A percentile compares a stretch with the other conserved stretches of the same genome.
phyloP scores from a whole-genome alignment of 768 basidiomycete species.

The Basidioascus undulatus region DNA sequence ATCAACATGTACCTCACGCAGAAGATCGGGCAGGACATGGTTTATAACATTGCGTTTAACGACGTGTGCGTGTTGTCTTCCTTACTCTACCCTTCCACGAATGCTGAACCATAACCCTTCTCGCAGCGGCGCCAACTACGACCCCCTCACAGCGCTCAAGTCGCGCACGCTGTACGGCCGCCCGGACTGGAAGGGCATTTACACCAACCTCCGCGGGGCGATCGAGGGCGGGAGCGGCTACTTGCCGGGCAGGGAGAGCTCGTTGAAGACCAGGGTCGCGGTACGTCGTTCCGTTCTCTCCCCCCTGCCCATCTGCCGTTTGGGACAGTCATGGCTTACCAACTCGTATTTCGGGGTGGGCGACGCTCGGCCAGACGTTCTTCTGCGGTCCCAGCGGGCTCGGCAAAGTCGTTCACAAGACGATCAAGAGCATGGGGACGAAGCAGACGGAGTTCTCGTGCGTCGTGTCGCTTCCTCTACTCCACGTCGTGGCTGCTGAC shows the following conservation, averaged over 20 bases:
- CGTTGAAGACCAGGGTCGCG: slow-evolving; percentile 61
- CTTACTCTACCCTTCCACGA: background rate
- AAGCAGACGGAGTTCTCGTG: too few relatives aligned
- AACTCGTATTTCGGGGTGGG: too few relatives aligned
- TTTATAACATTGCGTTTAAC: slow-evolving; percentile 79
- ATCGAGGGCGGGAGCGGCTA: slow-evolving; percentile 63
- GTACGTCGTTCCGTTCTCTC: too few relatives aligned
- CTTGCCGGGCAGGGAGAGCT: slow-evolving; percentile 48
- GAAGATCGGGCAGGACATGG: slow-evolving; percentile 61
- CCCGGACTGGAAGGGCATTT: slow-evolving; percentile 70
- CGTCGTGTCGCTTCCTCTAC: too few relatives aligned
- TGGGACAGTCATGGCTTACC: too few relatives aligned
- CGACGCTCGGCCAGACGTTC: too few relatives aligned
- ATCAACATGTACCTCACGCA: slow-evolving; percentile 81
- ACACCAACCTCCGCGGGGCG: slow-evolving; percentile 42
- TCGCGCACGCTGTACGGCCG: slow-evolving; percentile 78
- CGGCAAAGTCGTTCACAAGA: too few relatives aligned
- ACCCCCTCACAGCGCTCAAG: slow-evolving; percentile 67
- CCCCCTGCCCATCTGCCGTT: too few relatives aligned
- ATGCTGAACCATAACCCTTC: too few relatives aligned
- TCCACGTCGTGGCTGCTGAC: too few relatives aligned
- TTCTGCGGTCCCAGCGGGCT: too few relatives aligned
- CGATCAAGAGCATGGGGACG: too few relatives aligned
- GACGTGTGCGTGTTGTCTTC: slow-evolving; percentile 13
- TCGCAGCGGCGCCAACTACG: slow-evolving; percentile 60